Evolutionary conservation across 192 early-diverging fungal genomes (phyloP).

Genomic region (Cetraspora pellucida): DNA sequence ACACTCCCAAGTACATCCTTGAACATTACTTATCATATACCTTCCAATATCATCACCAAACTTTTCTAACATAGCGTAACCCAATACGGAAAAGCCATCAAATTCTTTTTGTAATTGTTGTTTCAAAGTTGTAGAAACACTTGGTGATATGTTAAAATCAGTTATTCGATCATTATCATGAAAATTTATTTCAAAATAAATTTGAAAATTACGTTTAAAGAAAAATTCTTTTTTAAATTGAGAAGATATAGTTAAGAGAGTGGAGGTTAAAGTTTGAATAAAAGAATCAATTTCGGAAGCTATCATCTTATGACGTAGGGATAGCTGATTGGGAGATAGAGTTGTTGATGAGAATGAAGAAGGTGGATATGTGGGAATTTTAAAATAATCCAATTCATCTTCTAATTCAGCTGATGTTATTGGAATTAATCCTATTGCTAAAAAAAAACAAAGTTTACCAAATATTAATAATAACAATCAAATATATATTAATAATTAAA

Average conservation of each 20-base stretch:
- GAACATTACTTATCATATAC: slow-evolving; percentile 20
- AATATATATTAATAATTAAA: background rate
- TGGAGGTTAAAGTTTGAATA: background rate
- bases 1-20: slow-evolving; percentile 22
- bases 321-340: background rate
- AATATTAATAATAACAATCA: no score
- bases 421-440: slow-evolving; percentile 18
- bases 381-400: slow-evolving; percentile 19
- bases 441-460: no score
- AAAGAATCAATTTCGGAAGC: slow-evolving; percentile 22
- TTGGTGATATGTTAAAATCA: slow-evolving; percentile 7
- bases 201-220: slow-evolving; percentile 11
- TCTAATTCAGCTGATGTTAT: slow-evolving; percentile 12
- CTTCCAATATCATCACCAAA: slow-evolving; percentile 15
- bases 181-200: slow-evolving; percentile 8
- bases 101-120: background rate
- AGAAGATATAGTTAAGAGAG: background rate
- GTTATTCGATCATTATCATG: slow-evolving; percentile 16
- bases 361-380: slow-evolving; percentile 19
- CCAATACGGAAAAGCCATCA: background rate
- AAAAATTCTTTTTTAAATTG: slow-evolving; percentile 28
- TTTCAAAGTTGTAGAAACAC: background rate
- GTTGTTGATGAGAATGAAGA: background rate
- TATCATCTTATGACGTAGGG: slow-evolving; percentile 14
- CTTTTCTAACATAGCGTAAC: slow-evolving; percentile 7